Conservation (phyloP, 1,139 yeast genomes). For the Scheffersomyces illinoinensis region DNA sequence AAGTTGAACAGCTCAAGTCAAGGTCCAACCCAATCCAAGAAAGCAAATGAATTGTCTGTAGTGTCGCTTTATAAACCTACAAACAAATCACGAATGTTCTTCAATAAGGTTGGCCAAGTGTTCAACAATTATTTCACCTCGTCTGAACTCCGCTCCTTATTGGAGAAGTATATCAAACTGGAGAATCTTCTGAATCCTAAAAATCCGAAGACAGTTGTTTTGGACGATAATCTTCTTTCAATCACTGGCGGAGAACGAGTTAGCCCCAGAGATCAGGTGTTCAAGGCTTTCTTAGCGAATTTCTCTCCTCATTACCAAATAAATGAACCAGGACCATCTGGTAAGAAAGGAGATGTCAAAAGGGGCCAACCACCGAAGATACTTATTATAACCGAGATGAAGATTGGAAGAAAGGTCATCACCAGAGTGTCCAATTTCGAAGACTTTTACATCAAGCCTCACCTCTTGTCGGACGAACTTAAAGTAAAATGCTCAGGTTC, state of each 20-base stretch:
- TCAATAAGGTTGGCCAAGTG: conserved; percentile 43
- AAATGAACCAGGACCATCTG: conserved; percentile 43
- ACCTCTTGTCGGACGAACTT: conserved; percentile 64
- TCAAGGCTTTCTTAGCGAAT: conserved; percentile 48
- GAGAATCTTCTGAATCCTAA: conserved; percentile 46
- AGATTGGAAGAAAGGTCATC: conserved; percentile 79
- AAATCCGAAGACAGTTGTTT: conserved; percentile 50
- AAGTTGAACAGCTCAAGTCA: conserved; percentile 13
- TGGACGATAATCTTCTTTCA: conserved; percentile 49
- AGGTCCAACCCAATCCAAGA: conserved; percentile 21
- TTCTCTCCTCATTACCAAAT: conserved; percentile 64
- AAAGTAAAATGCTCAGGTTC: conserved; percentile 88
- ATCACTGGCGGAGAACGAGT: conserved; percentile 25
- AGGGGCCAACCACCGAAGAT: conserved; percentile 74
- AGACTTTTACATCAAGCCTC: conserved; percentile 64
- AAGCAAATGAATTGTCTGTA: conserved; percentile 31
- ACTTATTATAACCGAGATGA: conserved; percentile 67
- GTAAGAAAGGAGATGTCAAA: conserved; percentile 35
- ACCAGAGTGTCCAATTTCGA: conserved; percentile 76
- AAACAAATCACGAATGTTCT: conserved; percentile 47
- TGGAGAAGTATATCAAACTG: conserved; percentile 57
- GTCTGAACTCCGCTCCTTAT: conserved; percentile 51
- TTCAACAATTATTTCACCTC: conserved; percentile 48
- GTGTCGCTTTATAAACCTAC: conserved; percentile 57
- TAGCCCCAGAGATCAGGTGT: conserved; percentile 53